These are phyloP conservation scores for Kitagawia praeruptora DNA, from an alignment of 129 eudicot species.

Conservation along the genomic window DNA sequence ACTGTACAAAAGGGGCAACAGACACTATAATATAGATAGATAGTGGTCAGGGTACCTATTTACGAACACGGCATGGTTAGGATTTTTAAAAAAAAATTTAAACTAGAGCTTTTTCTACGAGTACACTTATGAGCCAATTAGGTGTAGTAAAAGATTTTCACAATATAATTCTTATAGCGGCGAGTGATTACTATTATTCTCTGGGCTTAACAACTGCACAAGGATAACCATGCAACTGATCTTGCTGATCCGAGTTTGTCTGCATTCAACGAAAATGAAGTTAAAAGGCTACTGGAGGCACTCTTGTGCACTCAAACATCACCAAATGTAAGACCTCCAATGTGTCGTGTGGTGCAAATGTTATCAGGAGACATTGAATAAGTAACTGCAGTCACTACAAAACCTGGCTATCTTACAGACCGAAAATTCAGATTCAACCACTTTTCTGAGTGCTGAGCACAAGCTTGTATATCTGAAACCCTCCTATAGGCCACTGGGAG, in stretches of 20 bases:
- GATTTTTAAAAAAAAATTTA: neutral
- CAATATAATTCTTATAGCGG: neutral
- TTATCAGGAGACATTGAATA: conserved; percentile 63
- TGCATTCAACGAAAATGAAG: conserved; percentile 40
- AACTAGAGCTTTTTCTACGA: neutral
- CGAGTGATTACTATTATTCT: neutral
- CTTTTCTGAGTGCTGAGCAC: no score
- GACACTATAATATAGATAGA: no score
- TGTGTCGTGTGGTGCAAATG: conserved; percentile 87
- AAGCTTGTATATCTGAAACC: no score
- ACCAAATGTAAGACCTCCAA: conserved; percentile 53
- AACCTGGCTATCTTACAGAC: conserved; percentile 61
- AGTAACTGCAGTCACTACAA: conserved; percentile 26
- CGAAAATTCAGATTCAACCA: no score
- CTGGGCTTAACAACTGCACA: conserved; percentile 71
- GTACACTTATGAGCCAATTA: neutral
- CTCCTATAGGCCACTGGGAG: no score
- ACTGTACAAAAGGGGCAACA: no score
- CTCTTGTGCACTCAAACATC: conserved; percentile 78
- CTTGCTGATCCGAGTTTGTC: conserved; percentile 39
- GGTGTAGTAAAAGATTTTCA: neutral
- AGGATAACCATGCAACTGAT: conserved; percentile 37
- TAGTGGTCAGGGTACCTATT: neutral
- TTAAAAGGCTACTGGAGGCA: conserved; percentile 35
- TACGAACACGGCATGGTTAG: neutral